These are phyloP conservation scores for Lactarius sp. DNA, from an alignment of 768 basidiomycete species.

Conservation along the genomic window DNA sequence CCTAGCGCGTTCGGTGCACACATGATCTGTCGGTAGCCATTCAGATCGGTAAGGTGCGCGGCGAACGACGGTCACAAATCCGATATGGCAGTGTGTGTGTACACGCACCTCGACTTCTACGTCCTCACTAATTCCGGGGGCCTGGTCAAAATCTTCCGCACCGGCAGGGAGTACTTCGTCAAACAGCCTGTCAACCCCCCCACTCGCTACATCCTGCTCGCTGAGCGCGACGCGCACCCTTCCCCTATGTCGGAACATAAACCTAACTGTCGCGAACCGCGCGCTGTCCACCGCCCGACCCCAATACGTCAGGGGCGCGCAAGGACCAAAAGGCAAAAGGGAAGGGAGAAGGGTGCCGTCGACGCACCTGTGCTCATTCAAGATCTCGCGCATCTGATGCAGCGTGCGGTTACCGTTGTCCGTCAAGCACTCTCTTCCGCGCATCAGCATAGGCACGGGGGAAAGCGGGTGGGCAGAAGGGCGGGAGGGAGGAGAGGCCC, in stretches of 20 bases:
- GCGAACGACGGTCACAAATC: neutral
- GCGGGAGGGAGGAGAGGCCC: neutral
- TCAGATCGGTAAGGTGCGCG: neutral
- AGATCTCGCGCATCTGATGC: slow-evolving; percentile 18
- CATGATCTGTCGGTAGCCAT: slow-evolving; percentile 15
- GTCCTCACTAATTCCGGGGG: neutral
- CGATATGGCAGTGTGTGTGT: neutral
- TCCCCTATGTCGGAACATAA: slow-evolving; percentile 24
- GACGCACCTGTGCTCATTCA: slow-evolving; percentile 25
- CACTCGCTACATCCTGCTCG: slow-evolving; percentile 1
- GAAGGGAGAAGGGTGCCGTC: neutral
- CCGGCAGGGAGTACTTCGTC: slow-evolving; percentile 18
- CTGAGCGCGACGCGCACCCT: slow-evolving; percentile 20
- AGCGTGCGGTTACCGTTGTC: slow-evolving; percentile 25
- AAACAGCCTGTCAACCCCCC: slow-evolving; percentile 17
- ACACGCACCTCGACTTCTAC: slow-evolving; percentile 20
- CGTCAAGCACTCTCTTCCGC: slow-evolving; percentile 25
- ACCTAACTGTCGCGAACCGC: slow-evolving; percentile 24
- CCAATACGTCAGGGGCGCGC: neutral
- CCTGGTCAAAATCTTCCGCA: slow-evolving; percentile 25
- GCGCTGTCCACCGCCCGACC: slow-evolving; percentile 5
- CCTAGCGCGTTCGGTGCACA: slow-evolving; percentile 20
- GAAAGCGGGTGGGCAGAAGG: too few relatives aligned
- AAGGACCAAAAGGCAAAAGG: too few relatives aligned
- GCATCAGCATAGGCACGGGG: neutral